phyloP scores from a whole-genome alignment of 306 rosid genomes.

The Aeschynomene evenia region DNA sequence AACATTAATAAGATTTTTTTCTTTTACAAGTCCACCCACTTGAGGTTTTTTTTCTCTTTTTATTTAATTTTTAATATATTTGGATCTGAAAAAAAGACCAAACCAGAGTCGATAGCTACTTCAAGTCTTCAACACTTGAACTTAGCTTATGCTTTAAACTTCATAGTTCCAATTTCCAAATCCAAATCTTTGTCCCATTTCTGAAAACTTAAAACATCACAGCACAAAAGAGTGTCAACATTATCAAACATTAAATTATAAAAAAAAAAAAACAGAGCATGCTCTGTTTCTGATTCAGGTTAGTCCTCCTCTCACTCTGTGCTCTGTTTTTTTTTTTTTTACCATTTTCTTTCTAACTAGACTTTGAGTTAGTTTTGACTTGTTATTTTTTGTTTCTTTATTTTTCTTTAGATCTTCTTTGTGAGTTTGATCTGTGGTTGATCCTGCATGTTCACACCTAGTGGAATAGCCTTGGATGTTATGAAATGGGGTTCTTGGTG shows the following conservation, averaged over 20 bases:
- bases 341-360: not conserved
- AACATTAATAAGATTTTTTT: too few species aligned
- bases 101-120: not conserved
- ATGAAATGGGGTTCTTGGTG: constrained; percentile 2
- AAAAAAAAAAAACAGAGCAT: not conserved
- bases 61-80: not conserved
- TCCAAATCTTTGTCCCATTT: constrained; percentile 15
- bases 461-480: constrained; percentile 6
- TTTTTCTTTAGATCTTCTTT: constrained; percentile 10
- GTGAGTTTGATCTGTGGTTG: constrained; percentile 20
- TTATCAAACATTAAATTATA: constrained; percentile 2
- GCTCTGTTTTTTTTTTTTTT: not conserved
- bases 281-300: constrained; percentile 37
- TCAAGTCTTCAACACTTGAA: constrained; percentile 19
- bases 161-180: not conserved
- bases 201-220: not conserved
- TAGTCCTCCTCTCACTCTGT: not conserved
- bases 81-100: constrained; percentile 38
- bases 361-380: constrained; percentile 9
- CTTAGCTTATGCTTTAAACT: not conserved
- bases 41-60: not conserved
- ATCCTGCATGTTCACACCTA: constrained; percentile 17
- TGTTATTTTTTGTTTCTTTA: not conserved
- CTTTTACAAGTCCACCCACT: not conserved
- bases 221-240: not conserved